Evolutionary conservation across 2,329 filamentous ascomycete species (phyloP), one percentile per base, ranked within the genome.

Genomic region (Penicillium olsonii): DNA sequence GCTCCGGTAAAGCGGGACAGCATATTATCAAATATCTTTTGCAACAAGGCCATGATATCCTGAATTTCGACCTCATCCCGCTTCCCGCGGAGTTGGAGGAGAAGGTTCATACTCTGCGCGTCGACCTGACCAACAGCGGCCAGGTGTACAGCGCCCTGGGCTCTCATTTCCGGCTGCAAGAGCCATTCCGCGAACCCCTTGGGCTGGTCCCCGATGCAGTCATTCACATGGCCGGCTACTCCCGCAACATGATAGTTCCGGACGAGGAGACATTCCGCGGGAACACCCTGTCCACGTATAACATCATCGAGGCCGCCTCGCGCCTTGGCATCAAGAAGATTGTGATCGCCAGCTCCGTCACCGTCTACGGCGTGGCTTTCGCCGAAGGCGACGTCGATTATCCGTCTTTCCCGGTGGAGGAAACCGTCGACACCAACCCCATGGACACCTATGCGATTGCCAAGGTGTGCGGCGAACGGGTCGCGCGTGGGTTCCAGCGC

Each of bases 241-340:
- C 83, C 0, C 74, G 82, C 20, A 82, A 83, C 57, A 78, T 85
- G 76, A 72, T 85, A 2, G 81, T 83, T 0, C 81, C 82, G 0
- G 83, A 86, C 60, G 81, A 79, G 43, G 80, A 84, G 60, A 79
- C 75, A 43, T 86, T 83, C 66, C 71, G 72, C 15, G 75, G 70
- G 20, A 87, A 86, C 58, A 75, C 79, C 0, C 69, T 73, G 0
- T 73, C 76, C 9, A 82, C 79, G 0, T 84, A 84, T 67, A 86
- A 86, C 57, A 76, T 85, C 19, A 77, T 86, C 53, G 83, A 86
- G 66, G 81, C 82, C 0, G 82, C 82, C 0, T 83, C 76, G 60
- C 84, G 84, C 54, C 70, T 85, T 0, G 81, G 81, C 11, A 79
- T 86, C 6, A 77, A 76, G 56, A 86, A 86, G 60, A 79, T 86